Evolutionary conservation across 306 rosid genomes (phyloP).

Genomic region (Aeschynomene evenia): DNA sequence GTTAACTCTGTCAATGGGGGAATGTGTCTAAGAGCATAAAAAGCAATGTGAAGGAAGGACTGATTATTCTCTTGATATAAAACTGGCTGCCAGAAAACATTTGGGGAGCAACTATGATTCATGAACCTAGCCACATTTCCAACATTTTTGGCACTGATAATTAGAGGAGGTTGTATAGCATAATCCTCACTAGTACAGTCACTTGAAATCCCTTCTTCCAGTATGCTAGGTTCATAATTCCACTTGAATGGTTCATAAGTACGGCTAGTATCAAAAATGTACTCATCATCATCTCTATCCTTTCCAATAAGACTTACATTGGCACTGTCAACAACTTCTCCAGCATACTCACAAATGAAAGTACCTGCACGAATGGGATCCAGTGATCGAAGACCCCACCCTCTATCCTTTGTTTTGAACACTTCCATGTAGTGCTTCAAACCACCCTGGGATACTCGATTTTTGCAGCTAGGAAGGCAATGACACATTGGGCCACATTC

Average conservation of each 20-base stretch:
- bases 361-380: conserved; percentile 69
- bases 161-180: conserved; percentile 45
- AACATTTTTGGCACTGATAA: conserved; percentile 54
- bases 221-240: conserved; percentile 52
- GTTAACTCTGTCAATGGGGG: conserved; percentile 71
- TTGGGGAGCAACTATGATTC: conserved; percentile 74
- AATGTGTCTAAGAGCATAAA: conserved; percentile 58
- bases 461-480: conserved; percentile 61
- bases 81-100: conserved; percentile 71
- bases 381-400: conserved; percentile 71
- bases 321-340: conserved; percentile 50
- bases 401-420: conserved; percentile 58
- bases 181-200: conserved; percentile 40
- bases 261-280: conserved; percentile 55
- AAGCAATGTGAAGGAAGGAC: conserved; percentile 55
- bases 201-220: conserved; percentile 44
- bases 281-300: conserved; percentile 45
- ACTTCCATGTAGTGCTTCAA: conserved; percentile 54
- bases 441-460: conserved; percentile 58
- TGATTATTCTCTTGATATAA: conserved; percentile 49
- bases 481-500: conserved; percentile 66
- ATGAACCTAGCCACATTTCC: conserved; percentile 73
- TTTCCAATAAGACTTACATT: conserved; percentile 24
- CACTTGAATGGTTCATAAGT: conserved; percentile 49
- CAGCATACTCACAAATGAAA: conserved; percentile 69